Evolutionary conservation across 2,329 filamentous ascomycete species (phyloP).

Genomic region (Onygenales sp.): DNA sequence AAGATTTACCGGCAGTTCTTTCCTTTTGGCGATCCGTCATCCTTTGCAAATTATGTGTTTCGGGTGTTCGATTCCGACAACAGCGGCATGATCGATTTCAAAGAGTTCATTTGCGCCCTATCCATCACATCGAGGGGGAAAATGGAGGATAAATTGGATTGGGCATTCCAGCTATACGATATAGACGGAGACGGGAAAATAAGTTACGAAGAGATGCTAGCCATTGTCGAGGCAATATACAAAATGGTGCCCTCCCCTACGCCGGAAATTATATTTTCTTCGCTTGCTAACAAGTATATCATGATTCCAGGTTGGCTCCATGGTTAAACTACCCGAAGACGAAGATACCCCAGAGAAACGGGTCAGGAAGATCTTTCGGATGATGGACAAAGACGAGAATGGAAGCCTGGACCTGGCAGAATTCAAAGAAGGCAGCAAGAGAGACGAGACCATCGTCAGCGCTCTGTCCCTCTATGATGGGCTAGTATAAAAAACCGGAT

Average conservation of each 20-base stretch:
- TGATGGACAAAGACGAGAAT: conserved; percentile 99
- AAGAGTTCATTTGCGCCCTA: conserved; percentile 97
- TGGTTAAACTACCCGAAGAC: conserved; percentile 97
- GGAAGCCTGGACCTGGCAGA: conserved; percentile 93
- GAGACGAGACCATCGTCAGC: conserved; percentile 97
- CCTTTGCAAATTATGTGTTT: conserved; percentile 98
- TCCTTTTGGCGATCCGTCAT: conserved; percentile 92
- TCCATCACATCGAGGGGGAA: conserved; percentile 94
- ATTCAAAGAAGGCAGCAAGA: conserved; percentile 98
- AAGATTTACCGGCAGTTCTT: conserved; percentile 99
- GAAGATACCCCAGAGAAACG: conserved; percentile 99
- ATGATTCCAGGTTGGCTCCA: conserved; percentile 75
- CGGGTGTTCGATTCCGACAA: conserved; percentile 98
- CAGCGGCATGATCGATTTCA: conserved; percentile 96
- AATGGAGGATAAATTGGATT: conserved; percentile 99
- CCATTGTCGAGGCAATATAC: conserved; percentile 98
- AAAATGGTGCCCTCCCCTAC: conserved; percentile 67
- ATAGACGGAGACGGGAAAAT: conserved; percentile 99
- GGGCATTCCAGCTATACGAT: conserved; percentile 98
- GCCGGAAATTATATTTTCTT: not conserved
- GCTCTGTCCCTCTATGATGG: conserved; percentile 94
- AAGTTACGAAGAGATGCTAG: conserved; percentile 97
- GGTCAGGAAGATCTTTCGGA: conserved; percentile 94
- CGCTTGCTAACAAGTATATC: not conserved
- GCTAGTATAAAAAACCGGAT: conserved; percentile 55